Conservation (phyloP, 768 basidiomycete species). For the Russula griseocarnosa region DNA sequence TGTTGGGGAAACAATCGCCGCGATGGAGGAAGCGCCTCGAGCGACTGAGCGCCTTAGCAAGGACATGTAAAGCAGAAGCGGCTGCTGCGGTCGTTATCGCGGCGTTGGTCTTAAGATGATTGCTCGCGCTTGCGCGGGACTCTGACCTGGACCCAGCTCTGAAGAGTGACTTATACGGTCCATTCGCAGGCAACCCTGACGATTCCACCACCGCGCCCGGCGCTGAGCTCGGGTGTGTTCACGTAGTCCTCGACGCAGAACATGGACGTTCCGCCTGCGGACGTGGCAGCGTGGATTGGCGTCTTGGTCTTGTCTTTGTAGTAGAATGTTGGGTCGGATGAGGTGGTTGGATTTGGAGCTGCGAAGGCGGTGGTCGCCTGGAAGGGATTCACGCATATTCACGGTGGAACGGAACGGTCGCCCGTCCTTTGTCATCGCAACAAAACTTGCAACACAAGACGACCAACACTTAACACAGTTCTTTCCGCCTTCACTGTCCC, state of each 20-base stretch:
- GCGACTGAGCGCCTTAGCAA: slow-evolving; percentile 21
- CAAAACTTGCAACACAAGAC: too few species aligned
- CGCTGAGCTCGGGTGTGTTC: slow-evolving; percentile 25
- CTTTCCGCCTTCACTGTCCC: too few species aligned
- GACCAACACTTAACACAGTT: too few species aligned
- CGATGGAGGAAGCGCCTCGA: neutral
- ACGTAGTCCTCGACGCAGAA: slow-evolving; percentile 25
- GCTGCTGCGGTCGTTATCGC: neutral
- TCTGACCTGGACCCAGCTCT: slow-evolving; percentile 13
- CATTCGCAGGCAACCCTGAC: slow-evolving; percentile 19
- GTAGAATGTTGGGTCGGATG: neutral
- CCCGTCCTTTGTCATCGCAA: too few species aligned
- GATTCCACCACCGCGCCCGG: slow-evolving; percentile 16
- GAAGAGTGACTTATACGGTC: slow-evolving; percentile 26
- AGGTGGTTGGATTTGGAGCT: neutral
- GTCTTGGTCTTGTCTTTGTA: neutral
- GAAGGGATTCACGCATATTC: neutral
- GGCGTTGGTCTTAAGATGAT: neutral
- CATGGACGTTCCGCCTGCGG: slow-evolving; percentile 18
- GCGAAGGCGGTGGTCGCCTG: slow-evolving; percentile 19
- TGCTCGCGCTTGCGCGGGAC: slow-evolving; percentile 2
- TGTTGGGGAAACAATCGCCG: neutral
- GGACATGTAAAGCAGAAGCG: slow-evolving; percentile 14
- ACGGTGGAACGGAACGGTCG: too few species aligned
- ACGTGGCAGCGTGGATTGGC: slow-evolving; percentile 1